These are phyloP conservation scores for Solanum chmielewskii DNA, from an alignment of 257 asterid species.

Conservation along the genomic window DNA sequence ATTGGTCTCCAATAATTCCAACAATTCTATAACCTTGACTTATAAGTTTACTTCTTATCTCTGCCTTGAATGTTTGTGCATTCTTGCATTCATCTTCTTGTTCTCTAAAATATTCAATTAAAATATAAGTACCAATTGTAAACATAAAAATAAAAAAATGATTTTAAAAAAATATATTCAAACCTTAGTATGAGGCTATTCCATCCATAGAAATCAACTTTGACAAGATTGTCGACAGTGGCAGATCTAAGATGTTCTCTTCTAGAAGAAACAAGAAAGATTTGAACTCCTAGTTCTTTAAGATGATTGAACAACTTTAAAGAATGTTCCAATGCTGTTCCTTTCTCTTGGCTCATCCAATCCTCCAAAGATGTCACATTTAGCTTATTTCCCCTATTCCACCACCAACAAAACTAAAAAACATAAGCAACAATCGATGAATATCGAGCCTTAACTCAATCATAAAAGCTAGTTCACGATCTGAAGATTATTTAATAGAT, in stretches of 20 bases:
- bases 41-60: slow-evolving; percentile 40
- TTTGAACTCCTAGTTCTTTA: slow-evolving; percentile 42
- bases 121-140: not conserved
- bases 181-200: slow-evolving; percentile 53
- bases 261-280: slow-evolving; percentile 60
- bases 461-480: not conserved
- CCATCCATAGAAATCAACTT: slow-evolving; percentile 71
- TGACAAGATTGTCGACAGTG: slow-evolving; percentile 61
- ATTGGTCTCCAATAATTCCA: slow-evolving; percentile 64
- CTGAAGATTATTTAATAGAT: not conserved
- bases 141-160: not conserved
- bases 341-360: slow-evolving; percentile 63
- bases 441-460: not conserved
- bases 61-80: slow-evolving; percentile 36
- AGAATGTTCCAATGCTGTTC: slow-evolving; percentile 42
- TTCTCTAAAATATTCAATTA: slow-evolving; percentile 14
- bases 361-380: slow-evolving; percentile 52
- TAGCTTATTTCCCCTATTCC: slow-evolving; percentile 40
- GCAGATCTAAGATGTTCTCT: slow-evolving; percentile 62
- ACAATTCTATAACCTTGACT: slow-evolving; percentile 38
- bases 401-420: not conserved
- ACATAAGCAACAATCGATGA: not conserved
- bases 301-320: slow-evolving; percentile 53
- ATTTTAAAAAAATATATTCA: not conserved
- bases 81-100: slow-evolving; percentile 31